Evolutionary conservation across 768 basidiomycete species (phyloP), one percentile per base, ranked within the genome.

Genomic region (Boletales sp.): DNA sequence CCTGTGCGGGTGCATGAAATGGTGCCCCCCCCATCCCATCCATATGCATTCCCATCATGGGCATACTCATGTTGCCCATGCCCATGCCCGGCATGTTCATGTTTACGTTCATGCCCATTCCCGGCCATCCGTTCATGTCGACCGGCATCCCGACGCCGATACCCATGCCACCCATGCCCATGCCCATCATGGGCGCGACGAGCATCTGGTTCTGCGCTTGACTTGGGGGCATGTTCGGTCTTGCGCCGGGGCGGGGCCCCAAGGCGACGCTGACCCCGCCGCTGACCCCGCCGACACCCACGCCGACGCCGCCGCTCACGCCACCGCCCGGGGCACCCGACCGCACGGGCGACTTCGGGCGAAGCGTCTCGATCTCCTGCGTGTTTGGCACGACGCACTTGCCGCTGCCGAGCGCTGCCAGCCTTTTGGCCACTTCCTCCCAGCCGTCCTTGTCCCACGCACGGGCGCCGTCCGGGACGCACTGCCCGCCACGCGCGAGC

Each of bases 261-360:
- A 61, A 34, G 0, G 49, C 51, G 21, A 53, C 45, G 12, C 51
- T 43, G 13, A 62, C 61, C 35, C 52, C 62, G 43, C 59, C 45
- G 12, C 51, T 43, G 13, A 62, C 61, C 35, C 52, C 62, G 43
- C 59, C 58, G 14, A 53, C 59, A 18, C 61, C 54, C 35, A 54
- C 48, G 10, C 46, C 52, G 2, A 57, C 56, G 29, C 59, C 57
- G 27, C 63, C 54, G 37, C 63, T 52, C 31, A 63, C 51, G 40
- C 62, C 51, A 48, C 65, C 44, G 59, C 71, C 57, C 13, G 47
- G 45, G n/a, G 40, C 24, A 30, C 73, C 69, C 11, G 66, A 61
- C 40, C 83, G 74, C 19, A 84, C 73, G 9, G 93, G 92, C 2
- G 90, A 93, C 65, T 94, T 94, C 0, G 91, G 92, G 15, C 92